phyloP scores from a whole-genome alignment of 1,284 basidiomycete genomes.

The Schizophyllum commune region DNA sequence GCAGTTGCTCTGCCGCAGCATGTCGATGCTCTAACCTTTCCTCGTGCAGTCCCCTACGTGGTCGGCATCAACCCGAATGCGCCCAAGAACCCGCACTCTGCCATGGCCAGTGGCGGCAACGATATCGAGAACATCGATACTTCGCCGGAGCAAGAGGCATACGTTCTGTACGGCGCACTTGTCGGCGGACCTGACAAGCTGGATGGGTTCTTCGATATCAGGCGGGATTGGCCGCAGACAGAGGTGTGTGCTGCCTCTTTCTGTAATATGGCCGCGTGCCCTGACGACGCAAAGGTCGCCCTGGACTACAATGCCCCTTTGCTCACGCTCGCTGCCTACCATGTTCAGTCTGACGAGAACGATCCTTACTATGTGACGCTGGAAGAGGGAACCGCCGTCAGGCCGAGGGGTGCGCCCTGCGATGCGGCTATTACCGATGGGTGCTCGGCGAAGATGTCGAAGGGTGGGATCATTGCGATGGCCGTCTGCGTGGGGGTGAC shows the following conservation, averaged over 20 bases:
- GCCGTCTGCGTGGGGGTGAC: conserved; percentile 59
- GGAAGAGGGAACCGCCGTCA: conserved; percentile 57
- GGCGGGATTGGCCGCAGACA: conserved; percentile 75
- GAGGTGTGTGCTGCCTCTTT: conserved; percentile 38
- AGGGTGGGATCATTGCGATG: conserved; percentile 62
- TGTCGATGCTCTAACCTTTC: neutral
- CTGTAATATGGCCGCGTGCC: neutral
- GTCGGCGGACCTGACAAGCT: conserved; percentile 78
- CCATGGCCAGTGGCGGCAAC: conserved; percentile 77
- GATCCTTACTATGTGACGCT: conserved; percentile 78
- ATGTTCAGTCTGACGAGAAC: conserved; percentile 53
- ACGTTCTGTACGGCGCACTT: conserved; percentile 81
- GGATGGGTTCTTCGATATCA: conserved; percentile 78
- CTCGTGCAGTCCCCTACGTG: conserved; percentile 55
- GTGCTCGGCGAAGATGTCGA: conserved; percentile 47
- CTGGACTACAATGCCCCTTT: conserved; percentile 84
- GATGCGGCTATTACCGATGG: conserved; percentile 58
- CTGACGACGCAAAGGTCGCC: conserved; percentile 39
- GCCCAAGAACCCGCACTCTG: conserved; percentile 83
- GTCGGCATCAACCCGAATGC: conserved; percentile 88
- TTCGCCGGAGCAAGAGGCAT: conserved; percentile 59
- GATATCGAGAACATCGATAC: conserved; percentile 65
- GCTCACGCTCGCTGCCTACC: conserved; percentile 73
- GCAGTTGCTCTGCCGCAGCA: conserved; percentile 10
- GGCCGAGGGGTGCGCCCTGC: conserved; percentile 66